These are phyloP conservation scores for Zygosaccharomyces kombuchaensis DNA, from an alignment of 805 yeast genomes.

Conservation along the genomic window DNA sequence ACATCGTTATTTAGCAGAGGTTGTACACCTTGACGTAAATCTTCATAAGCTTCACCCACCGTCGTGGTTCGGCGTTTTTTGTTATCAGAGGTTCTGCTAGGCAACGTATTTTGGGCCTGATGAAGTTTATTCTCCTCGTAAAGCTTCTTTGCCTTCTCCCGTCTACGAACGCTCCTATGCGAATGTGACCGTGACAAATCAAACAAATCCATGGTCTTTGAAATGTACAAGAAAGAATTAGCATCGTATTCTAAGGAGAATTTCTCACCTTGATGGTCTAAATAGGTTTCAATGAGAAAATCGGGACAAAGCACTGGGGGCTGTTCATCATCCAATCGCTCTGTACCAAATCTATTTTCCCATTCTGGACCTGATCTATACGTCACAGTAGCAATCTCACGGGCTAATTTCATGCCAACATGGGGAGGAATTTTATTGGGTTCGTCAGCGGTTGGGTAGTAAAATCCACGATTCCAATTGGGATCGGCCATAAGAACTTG, in stretches of 20 bases:
- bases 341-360: conserved; percentile 89
- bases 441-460: conserved; percentile 48
- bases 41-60: conserved; percentile 53
- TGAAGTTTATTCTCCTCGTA: conserved; percentile 21
- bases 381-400: conserved; percentile 91
- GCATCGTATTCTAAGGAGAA: conserved; percentile 89
- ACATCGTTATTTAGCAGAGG: conserved; percentile 61
- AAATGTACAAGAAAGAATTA: conserved; percentile 78
- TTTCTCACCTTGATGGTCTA: conserved; percentile 94
- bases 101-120: conserved; percentile 21
- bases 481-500: conserved; percentile 94
- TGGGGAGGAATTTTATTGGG: conserved; percentile 70
- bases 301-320: conserved; percentile 92
- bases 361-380: conserved; percentile 96
- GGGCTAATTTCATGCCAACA: conserved; percentile 88
- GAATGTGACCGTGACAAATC: conserved; percentile 60
- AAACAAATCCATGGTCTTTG: conserved; percentile 93
- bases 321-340: conserved; percentile 70
- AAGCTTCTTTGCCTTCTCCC: conserved; percentile 37
- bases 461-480: conserved; percentile 88
- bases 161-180: conserved; percentile 39
- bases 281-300: conserved; percentile 83
- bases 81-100: conserved; percentile 30
- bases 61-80: conserved; percentile 49
- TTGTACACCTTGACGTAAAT: conserved; percentile 61